phyloP scores from a whole-genome alignment of 768 basidiomycete genomes.

The Albatrellus ellisii region DNA sequence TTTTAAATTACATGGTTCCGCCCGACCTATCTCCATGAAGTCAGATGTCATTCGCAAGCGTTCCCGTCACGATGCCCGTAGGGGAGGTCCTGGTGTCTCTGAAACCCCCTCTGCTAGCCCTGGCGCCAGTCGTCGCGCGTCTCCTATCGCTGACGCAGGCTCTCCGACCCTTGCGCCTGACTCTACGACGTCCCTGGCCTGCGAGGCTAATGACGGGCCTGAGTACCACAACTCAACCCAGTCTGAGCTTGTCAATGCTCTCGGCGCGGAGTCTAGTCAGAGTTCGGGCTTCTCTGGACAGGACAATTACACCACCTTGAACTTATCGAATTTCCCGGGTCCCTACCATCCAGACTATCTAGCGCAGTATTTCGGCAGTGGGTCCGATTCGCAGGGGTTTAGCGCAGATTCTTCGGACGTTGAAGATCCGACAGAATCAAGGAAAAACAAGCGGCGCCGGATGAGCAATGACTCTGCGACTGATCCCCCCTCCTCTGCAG shows the following conservation, averaged over 20 bases:
- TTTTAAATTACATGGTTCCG: constrained; percentile 77
- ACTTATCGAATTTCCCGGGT: constrained; percentile 38
- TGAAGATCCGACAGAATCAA: constrained; percentile 21
- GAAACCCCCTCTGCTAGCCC: constrained; percentile 71
- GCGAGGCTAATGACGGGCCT: constrained; percentile 33
- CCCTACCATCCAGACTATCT: constrained; percentile 69
- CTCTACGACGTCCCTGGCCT: constrained; percentile 54
- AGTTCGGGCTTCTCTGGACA: constrained; percentile 18
- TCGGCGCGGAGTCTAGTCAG: constrained; percentile 22
- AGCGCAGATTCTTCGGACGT: constrained; percentile 33
- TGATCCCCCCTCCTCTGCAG: constrained; percentile 46
- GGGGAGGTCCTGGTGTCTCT: constrained; percentile 28
- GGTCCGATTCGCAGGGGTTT: constrained; percentile 43
- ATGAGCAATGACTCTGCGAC: constrained; percentile 48
- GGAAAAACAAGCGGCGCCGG: constrained; percentile 52
- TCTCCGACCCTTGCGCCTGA: constrained; percentile 63
- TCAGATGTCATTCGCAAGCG: constrained; percentile 84
- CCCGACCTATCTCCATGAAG: constrained; percentile 84
- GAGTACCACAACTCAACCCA: constrained; percentile 18
- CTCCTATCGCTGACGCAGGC: constrained; percentile 34
- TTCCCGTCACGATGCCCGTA: constrained; percentile 67
- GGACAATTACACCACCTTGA: constrained; percentile 25
- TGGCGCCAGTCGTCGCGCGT: constrained; percentile 59
- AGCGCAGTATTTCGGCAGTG: constrained; percentile 32
- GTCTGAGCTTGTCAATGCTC: constrained; percentile 40